Evolutionary conservation across 2,329 filamentous ascomycete species (phyloP), one percentile per base, ranked within the genome.

Genomic region (Colletotrichum liaoningense): DNA sequence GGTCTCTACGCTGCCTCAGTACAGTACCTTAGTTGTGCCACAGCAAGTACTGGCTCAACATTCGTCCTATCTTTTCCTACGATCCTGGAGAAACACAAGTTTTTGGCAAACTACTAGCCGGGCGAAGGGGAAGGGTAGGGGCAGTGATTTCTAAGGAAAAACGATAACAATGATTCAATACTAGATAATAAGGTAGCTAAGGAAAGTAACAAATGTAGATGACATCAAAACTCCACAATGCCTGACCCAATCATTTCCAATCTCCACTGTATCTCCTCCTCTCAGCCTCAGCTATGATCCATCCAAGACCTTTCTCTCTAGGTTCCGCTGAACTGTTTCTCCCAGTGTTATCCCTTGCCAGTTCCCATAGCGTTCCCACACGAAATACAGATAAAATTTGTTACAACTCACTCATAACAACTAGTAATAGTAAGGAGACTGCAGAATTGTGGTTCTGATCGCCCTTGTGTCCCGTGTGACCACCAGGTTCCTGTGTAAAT

Each of bases 161-260:
- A 67, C 49, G n/a, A 63, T 57, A 30, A 56, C 42, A 42, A 38
- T 5, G 11, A 55, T 28, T 49, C 14, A 26, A 49, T 5, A 3
- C 4, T 12, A 14, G 14, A 19, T 35, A 26, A 52, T 6, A 54
- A 9, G 30, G 30, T 33, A 33, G 24, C 33, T 2, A 26, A 69
- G 28, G 46, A 14, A 22, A 49, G 62, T 42, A 28, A 30, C 0
- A 26, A 54, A 58, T 42, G 16, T 26, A 56, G 26, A 72, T 72
- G 69, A 69, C 59, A 72, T 69, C 30, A 72, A 72, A 72, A 72
- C 66, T 64, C 69, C 69, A 59, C 63, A 69, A 68, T 68, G 66
- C 66, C 49, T 28, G 26, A 7, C 63, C 55, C 56, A 22, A 49
- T 69, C 54, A 52, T 68, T 38, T 68, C 38, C 22, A 54, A 19